A percentile compares a stretch with the other conserved stretches of the same genome.
Evolutionary conservation across 495 filamentous ascomycete species (phyloP).

Genomic region (Hypomontagnella submonticulosa): DNA sequence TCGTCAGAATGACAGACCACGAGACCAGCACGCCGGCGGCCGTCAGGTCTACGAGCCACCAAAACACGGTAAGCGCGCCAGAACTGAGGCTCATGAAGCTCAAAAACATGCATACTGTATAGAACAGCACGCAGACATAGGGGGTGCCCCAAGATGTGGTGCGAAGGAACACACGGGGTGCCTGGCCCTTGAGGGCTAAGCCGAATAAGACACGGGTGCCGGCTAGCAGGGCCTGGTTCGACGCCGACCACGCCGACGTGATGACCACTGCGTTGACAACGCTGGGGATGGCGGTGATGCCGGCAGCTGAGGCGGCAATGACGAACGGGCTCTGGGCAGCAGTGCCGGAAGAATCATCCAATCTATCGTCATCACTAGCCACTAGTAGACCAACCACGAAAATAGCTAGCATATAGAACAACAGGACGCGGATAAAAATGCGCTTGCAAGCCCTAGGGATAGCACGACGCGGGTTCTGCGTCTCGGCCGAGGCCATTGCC

Average conservation of each 20-base stretch:
- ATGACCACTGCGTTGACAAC: constrained; percentile 77
- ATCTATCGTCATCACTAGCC: constrained; percentile 65
- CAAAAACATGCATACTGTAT: constrained; percentile 64
- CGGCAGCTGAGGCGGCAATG: constrained; percentile 72
- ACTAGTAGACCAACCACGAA: constrained; percentile 74
- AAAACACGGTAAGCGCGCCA: constrained; percentile 68
- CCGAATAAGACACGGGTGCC: constrained; percentile 73
- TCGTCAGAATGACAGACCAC: constrained; percentile 61
- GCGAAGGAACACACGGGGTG: constrained; percentile 64
- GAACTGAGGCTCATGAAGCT: constrained; percentile 69
- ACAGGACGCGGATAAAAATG: constrained; percentile 61
- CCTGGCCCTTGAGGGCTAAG: constrained; percentile 68
- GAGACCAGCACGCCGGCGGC: constrained; percentile 66
- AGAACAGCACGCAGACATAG: constrained; percentile 65
- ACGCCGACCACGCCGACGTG: constrained; percentile 76
- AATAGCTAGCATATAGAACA: constrained; percentile 71
- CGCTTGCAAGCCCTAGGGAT: constrained; percentile 63
- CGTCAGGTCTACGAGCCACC: constrained; percentile 68
- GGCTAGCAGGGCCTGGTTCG: constrained; percentile 70
- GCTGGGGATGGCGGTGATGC: constrained; percentile 69
- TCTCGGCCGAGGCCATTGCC: constrained; percentile 72
- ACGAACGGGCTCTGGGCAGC: constrained; percentile 77
- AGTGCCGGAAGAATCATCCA: constrained; percentile 62
- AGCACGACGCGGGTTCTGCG: constrained; percentile 64
- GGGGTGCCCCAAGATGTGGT: constrained; percentile 72